A percentile compares a stretch with the other conserved stretches of the same genome.
These are phyloP conservation scores for Naganishia friedmannii DNA, from an alignment of 768 basidiomycete genomes.

Conservation along the genomic window DNA sequence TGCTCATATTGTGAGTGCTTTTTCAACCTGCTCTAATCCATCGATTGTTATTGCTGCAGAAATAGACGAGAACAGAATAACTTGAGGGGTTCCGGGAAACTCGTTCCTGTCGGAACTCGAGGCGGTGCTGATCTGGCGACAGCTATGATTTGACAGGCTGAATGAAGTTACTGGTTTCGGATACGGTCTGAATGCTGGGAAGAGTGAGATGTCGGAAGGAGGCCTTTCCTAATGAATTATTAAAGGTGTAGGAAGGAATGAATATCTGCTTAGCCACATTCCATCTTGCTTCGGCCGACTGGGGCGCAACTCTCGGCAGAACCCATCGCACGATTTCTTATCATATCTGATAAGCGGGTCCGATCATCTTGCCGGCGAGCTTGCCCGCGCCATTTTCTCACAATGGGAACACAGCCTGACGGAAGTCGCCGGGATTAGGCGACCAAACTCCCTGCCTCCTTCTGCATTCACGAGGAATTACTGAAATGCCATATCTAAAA, in stretches of 20 bases:
- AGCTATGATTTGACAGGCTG: too few relatives aligned
- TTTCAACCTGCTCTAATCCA: neutral
- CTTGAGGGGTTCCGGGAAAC: neutral
- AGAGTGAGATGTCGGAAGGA: too few relatives aligned
- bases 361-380: too few relatives aligned
- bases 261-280: constrained; percentile 6
- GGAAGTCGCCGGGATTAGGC: neutral
- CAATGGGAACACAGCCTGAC: neutral
- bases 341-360: constrained; percentile 26
- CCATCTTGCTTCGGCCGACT: constrained; percentile 4
- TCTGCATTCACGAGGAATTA: neutral
- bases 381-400: neutral
- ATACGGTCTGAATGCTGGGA: too few relatives aligned
- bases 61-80: neutral
- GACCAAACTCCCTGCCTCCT: too few relatives aligned
- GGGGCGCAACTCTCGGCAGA: constrained; percentile 7
- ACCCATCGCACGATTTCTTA: constrained; percentile 20
- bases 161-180: too few relatives aligned
- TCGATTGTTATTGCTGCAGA: neutral
- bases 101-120: too few relatives aligned
- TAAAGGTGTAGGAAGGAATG: neutral
- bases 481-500: neutral
- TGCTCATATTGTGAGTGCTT: constrained; percentile 2
- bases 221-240: neutral
- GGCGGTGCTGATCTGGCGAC: neutral